Base-by-base conservation (phyloP, 2,329 filamentous ascomycete species). In the Lasiodiplodia theobromae region DNA sequence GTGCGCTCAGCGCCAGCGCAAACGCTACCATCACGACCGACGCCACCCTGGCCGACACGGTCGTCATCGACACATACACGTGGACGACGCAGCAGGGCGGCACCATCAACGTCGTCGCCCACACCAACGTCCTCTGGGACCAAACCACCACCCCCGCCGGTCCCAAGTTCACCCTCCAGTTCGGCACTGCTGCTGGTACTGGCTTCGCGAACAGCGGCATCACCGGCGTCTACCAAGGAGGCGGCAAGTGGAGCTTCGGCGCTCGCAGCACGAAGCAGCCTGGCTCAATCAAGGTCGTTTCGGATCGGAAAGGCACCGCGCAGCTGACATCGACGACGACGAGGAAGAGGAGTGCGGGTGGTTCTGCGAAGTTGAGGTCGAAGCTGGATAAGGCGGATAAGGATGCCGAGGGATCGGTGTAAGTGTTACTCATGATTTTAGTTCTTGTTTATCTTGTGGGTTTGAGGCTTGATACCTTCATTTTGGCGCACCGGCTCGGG, bases 51-150 rank as follows among this genome's bases (percentile, higher is more conserved):
- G 12, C 60, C 0, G 79, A 80, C 57, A 69, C 70, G 7, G 78
- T 80, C 25, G 71, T 68, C 5, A 71, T 80, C 44, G 76, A 78
- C 63, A 72, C 70, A 3, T 80, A 78, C 68, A 79, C 77, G 1
- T 77, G 74, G 72, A 75, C 71, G 34, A 72, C 70, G 0, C 65
- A 71, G 23, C 74, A 78, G 44, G 73, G 74, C 1, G 78, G 79
- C 11, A 75, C 75, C 12, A 73, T 79, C 23, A 66, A 69, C 8
- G 77, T 79, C 47, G 72, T 73, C 1, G 79, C 77, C 49, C 75
- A 74, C 37, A 78, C 77, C 18, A 80, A 79, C 58, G 75, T 80
- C 12, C 71, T 75, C 10, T 37, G 23, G 40, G 78, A 78, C 38
- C 37, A 38, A 11, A 16, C 1, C 54, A 57, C 37, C 12, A 31